Evolutionary conservation across 2,329 filamentous ascomycete species (phyloP), one percentile per base, ranked within the genome.

Genomic region (Hypoxylon sp.): DNA sequence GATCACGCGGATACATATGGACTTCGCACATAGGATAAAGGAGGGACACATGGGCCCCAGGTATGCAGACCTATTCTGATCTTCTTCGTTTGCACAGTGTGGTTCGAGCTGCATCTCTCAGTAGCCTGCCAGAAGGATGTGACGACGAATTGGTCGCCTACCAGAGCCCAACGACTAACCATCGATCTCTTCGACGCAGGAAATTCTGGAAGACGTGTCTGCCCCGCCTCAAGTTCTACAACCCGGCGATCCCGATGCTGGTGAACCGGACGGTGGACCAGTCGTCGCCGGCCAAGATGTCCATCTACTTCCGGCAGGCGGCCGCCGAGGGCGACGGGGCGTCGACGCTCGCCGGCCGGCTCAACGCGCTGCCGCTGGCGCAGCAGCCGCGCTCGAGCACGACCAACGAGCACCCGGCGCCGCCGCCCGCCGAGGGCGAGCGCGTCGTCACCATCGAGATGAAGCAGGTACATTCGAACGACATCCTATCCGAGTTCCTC

Each of bases 181-280:
- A 10, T 21, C 23, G 23, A 24, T 67, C 49, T 43, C 64, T 45
- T 52, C 66, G 46, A 42, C 64, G 69, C 64, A 96, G 93, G 70
- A 91, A 91, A 79, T 97, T 99, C 83, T 97, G 92, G 91, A 86
- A 84, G 63, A 81, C 88, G 59, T 89, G 87, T 72, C 87, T 98
- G 43, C 91, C 91, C 18, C 86, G 91, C 55, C 81, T 99, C 66
- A 97, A 99, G 82, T 99, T 88, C 79, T 89, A 96, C 82, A 99
- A 99, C 74, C 95, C 95, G 0, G 78, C 86, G 10, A 75, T 97
- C 41, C 86, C 89, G 38, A 96, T 98, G 83, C 87, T 90, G 57
- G 85, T 97, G 68, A 88, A 89, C 74, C 89, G 90, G 57, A 87
- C 84, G 62, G 69, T 73, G 31, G 77, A 87, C 40, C 80, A 86